Conservation (phyloP, 306 rosid species). For the Albizia julibrissin region DNA sequence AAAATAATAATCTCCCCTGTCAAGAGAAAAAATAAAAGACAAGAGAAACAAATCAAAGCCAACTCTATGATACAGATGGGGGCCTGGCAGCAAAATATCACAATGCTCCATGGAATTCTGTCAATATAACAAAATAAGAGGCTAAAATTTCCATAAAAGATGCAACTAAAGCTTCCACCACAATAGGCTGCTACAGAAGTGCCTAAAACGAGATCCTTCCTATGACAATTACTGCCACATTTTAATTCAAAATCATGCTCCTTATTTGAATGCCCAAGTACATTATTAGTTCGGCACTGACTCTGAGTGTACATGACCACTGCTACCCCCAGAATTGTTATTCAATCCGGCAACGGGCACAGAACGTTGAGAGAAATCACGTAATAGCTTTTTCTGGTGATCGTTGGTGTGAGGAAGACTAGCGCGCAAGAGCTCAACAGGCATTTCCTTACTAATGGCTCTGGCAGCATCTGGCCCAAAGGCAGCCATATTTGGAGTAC, state of each 20-base stretch:
- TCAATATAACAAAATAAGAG: conserved; percentile 33
- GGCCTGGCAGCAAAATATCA: conserved; percentile 53
- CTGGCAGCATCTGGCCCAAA: conserved; percentile 68
- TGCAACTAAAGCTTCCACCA: conserved; percentile 44
- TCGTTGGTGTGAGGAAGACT: conserved; percentile 95
- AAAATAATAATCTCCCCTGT: conserved; percentile 64
- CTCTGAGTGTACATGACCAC: conserved; percentile 58
- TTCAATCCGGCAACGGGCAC: conserved; percentile 67
- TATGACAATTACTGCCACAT: conserved; percentile 15
- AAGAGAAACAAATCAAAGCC: conserved; percentile 53
- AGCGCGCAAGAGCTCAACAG: conserved; percentile 91
- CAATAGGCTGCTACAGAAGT: conserved; percentile 37
- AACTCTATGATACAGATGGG: conserved; percentile 47
- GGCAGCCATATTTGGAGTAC: conserved; percentile 50
- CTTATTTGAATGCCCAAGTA: conserved; percentile 26
- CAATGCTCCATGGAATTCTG: conserved; percentile 40
- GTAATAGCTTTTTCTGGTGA: conserved; percentile 63
- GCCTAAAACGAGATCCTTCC: conserved; percentile 26
- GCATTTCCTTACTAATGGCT: conserved; percentile 87
- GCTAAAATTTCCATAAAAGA: conserved; percentile 41
- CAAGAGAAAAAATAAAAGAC: conserved; percentile 44
- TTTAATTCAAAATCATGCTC: conserved; percentile 26
- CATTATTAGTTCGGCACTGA: conserved; percentile 54
- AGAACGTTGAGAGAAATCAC: conserved; percentile 88
- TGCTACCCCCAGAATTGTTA: conserved; percentile 51